These are phyloP conservation scores for Cladophialophora chaetospira DNA, from an alignment of 2,329 filamentous ascomycete species.

Conservation along the genomic window DNA sequence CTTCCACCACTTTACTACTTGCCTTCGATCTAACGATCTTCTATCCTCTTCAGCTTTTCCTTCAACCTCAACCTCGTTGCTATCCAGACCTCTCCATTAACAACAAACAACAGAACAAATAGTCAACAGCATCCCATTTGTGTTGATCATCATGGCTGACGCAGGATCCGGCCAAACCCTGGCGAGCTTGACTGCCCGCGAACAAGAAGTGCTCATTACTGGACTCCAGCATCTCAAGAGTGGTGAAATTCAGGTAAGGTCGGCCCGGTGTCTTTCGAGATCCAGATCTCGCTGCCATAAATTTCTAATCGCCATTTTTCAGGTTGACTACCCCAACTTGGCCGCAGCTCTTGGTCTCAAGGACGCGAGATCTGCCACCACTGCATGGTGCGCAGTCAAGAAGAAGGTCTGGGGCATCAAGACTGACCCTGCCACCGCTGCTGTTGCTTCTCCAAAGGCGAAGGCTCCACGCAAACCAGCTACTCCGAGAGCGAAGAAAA, in stretches of 20 bases:
- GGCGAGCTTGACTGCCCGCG: slow-evolving; percentile 28
- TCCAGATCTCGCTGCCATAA: no score
- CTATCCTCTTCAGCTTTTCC: not conserved
- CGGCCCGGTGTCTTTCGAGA: no score
- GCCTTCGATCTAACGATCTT: not conserved
- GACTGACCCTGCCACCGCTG: not conserved
- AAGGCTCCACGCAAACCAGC: slow-evolving; percentile 22
- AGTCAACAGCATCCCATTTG: no score
- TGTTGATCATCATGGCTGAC: slow-evolving; percentile 15
- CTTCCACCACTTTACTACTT: not conserved
- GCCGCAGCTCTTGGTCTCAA: slow-evolving; percentile 42
- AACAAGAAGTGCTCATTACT: slow-evolving; percentile 33
- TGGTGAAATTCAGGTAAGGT: slow-evolving; percentile 21
- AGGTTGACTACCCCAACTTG: slow-evolving; percentile 42
- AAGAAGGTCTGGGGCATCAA: slow-evolving; percentile 39
- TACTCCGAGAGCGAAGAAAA: slow-evolving; percentile 20
- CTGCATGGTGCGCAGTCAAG: slow-evolving; percentile 41
- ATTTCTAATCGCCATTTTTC: not conserved
- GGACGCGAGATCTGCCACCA: slow-evolving; percentile 39
- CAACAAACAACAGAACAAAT: no score
- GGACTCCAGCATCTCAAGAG: slow-evolving; percentile 22
- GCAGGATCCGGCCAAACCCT: no score
- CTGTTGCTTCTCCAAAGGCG: slow-evolving; percentile 22
- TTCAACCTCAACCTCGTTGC: no score
- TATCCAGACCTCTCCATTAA: no score